A percentile compares a stretch with the other conserved stretches of the same genome.
These are phyloP conservation scores for Kurtzmaniella cleridarum DNA, from an alignment of 805 yeast species.

Conservation along the genomic window DNA sequence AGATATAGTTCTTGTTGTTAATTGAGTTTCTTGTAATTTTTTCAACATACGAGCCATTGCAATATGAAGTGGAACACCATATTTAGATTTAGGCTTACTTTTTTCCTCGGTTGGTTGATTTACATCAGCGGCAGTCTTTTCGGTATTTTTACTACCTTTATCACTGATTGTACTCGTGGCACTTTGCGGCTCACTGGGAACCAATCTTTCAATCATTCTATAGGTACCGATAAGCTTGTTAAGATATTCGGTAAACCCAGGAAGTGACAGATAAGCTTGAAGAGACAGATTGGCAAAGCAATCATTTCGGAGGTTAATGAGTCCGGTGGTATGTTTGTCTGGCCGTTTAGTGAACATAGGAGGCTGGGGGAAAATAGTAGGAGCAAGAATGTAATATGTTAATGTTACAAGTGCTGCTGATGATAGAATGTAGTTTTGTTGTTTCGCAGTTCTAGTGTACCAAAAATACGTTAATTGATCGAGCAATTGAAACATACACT, in stretches of 20 bases:
- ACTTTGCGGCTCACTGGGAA: constrained; percentile 2
- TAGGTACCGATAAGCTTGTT: constrained; percentile 32
- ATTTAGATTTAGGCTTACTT: constrained; percentile 6
- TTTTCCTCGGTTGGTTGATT: background rate
- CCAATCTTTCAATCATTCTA: constrained; percentile 15
- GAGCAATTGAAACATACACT: background rate
- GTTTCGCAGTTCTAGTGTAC: background rate
- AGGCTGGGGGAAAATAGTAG: constrained; percentile 3
- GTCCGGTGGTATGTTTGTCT: constrained; percentile 75
- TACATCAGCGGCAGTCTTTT: constrained; percentile 7
- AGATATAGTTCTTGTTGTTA: constrained; percentile 49
- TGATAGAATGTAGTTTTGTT: background rate
- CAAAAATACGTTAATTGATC: background rate
- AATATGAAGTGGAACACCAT: constrained; percentile 48
- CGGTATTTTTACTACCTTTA: constrained; percentile 14
- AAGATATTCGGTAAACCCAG: constrained; percentile 54
- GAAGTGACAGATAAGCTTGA: constrained; percentile 69
- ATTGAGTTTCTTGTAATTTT: constrained; percentile 59
- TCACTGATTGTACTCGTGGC: constrained; percentile 8
- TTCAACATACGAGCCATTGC: constrained; percentile 48
- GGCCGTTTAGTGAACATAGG: constrained; percentile 49
- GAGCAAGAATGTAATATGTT: constrained; percentile 1
- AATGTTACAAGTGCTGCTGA: background rate
- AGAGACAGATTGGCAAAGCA: constrained; percentile 89
- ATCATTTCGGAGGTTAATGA: constrained; percentile 76